phyloP scores from a whole-genome alignment of 1,284 basidiomycete species.

The Cystobasidium pallidum region DNA sequence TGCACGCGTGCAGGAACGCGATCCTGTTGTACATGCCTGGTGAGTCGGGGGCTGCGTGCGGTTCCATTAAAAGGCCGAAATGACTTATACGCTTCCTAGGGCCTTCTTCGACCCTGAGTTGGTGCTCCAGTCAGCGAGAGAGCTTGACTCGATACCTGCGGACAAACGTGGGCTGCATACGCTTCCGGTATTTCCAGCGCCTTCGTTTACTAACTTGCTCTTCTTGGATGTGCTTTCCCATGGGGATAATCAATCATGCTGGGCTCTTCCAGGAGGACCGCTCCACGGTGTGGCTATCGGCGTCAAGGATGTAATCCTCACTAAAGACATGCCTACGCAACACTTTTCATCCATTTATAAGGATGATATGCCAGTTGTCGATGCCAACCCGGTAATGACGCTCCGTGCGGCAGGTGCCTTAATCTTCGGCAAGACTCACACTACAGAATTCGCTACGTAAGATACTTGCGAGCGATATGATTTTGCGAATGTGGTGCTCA shows the following conservation, averaged over 20 bases:
- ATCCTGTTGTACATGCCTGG: conserved; percentile 50
- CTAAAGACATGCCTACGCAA: conserved; percentile 54
- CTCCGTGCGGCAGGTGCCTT: conserved; percentile 51
- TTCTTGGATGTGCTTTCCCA: not conserved
- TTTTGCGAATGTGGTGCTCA: not conserved
- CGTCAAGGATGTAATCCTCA: conserved; percentile 54
- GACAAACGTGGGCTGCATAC: conserved; percentile 44
- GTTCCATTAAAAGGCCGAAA: too few species aligned
- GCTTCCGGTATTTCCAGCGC: too few species aligned
- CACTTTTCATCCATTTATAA: conserved; percentile 51
- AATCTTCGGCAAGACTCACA: conserved; percentile 54
- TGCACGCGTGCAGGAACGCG: conserved; percentile 51
- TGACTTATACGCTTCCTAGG: conserved; percentile 31
- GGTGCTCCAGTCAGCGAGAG: conserved; percentile 48
- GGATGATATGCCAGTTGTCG: conserved; percentile 48
- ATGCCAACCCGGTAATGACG: conserved; percentile 50
- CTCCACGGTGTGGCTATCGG: conserved; percentile 52
- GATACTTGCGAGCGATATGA: conserved; percentile 1
- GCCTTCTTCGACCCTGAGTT: conserved; percentile 51
- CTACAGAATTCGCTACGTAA: conserved; percentile 51
- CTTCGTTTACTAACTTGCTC: not conserved
- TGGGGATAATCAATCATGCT: not conserved
- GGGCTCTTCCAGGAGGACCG: conserved; percentile 43
- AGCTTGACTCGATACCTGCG: conserved; percentile 51
- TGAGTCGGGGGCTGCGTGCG: not conserved